Evolutionary conservation across 2,329 filamentous ascomycete species (phyloP).

Genomic region (Hortaea werneckii): DNA sequence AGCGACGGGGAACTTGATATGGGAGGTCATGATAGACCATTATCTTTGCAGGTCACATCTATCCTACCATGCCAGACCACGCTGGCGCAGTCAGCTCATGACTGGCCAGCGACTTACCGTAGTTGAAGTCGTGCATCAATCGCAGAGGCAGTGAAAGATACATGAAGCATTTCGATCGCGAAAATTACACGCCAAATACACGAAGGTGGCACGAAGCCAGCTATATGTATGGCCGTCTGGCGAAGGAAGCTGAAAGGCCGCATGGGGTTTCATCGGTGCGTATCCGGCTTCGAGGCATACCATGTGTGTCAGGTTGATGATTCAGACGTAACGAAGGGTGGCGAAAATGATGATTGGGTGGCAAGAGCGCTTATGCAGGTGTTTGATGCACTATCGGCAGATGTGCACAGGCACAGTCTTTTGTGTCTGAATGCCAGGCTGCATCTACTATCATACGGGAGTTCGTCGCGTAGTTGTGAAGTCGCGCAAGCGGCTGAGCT

Average conservation of each 20-base stretch:
- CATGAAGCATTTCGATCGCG: conserved; percentile 5
- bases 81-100: conserved; percentile 1
- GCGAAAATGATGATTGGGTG: conserved; percentile 2
- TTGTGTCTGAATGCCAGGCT: too few species aligned
- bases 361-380: conserved; percentile 6
- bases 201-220: conserved; percentile 4
- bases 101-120: conserved; percentile 6
- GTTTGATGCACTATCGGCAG: background rate
- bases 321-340: conserved; percentile 5
- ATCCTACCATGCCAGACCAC: conserved; percentile 6
- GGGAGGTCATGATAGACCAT: background rate
- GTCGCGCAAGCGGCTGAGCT: too few species aligned
- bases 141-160: background rate
- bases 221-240: conserved; percentile 4
- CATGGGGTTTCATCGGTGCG: background rate
- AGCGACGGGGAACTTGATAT: background rate
- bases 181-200: conserved; percentile 8
- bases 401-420: background rate
- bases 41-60: background rate
- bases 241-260: background rate
- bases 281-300: background rate
- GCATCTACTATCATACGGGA: too few species aligned
- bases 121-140: conserved; percentile 5
- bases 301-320: conserved; percentile 5
- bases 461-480: too few species aligned